Evolutionary conservation across 176 grass and related monocot species (phyloP), one percentile per base, ranked within the genome.

Genomic region (Raddia guianensis): DNA sequence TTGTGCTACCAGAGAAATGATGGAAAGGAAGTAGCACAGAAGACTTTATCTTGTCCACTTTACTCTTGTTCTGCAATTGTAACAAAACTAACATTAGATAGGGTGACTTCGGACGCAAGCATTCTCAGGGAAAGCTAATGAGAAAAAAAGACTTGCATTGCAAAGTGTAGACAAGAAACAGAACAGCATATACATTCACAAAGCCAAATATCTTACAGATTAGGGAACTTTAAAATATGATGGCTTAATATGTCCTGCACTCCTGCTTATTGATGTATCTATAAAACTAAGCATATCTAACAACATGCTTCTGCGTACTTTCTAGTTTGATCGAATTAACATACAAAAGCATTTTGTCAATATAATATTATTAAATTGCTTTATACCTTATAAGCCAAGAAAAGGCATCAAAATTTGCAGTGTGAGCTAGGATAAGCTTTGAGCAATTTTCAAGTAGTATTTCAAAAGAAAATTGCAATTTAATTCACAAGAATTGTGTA

Each of bases 11-110:
- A 65, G 87, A 84, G 78, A 94, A 92, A 86, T 94, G 37, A 87
- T 94, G 80, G 83, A 94, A 94, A 64, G 94, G 94, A 71, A 97
- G 87, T 18, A 74, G 50, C 63, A 93, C 77, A 0, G 86, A 88
- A 74, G 89, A 89, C 15, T 86, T 89, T 74, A 93, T 91, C 83
- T 91, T 91, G 72, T 91, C 93, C 63, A 97, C 71, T 72, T 91
- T 97, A 55, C 55, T 95, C 76, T 95, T 85, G 63, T 49, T 87
- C 90, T 93, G 76, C 58, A 82, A 55, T 79, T 80, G 70, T 15
- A 47, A 88, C 12, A 83, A n/a, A 76, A 35, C 53, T 12, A 81
- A 61, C 6, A 5, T 0, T 47, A 76, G 60, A 57, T 61, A 70
- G 76, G 80, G 20, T 61, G 35, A 32, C 35, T 61, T 32, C 19